A percentile compares a stretch with the other conserved stretches of the same genome.
phyloP scores from a whole-genome alignment of 148 eudicot genomes.

The Rhododendron kiyosumense region DNA sequence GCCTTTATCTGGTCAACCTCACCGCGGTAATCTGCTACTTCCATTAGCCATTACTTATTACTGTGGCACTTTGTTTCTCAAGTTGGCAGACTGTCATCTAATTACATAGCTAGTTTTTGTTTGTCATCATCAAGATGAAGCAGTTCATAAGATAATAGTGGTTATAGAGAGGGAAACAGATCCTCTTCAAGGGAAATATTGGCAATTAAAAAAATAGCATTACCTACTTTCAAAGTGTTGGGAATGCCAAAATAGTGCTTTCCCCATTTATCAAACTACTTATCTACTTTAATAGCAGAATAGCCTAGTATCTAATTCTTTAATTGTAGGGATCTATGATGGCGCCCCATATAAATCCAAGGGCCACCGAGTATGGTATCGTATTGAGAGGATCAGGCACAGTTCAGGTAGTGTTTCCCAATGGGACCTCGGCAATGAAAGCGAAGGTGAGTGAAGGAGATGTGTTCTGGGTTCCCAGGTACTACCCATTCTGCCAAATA shows the following conservation, averaged over 20 bases:
- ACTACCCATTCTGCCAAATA: constrained; percentile 91
- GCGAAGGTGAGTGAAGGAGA: constrained; percentile 65
- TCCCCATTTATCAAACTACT: neutral
- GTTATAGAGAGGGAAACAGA: neutral
- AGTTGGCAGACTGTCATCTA: neutral
- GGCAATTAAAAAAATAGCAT: neutral
- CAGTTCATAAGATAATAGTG: neutral
- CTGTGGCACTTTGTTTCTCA: neutral
- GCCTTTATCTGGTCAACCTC: constrained; percentile 70
- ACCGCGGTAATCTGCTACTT: constrained; percentile 51
- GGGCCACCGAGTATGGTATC: constrained; percentile 68
- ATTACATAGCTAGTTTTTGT: neutral
- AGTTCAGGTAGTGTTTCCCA: constrained; percentile 73
- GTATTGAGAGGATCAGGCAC: constrained; percentile 62
- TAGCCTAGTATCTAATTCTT: neutral
- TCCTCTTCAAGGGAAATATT: too few relatives aligned
- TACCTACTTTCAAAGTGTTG: neutral
- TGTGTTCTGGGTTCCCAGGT: constrained; percentile 73
- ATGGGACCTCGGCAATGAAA: constrained; percentile 67
- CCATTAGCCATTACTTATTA: neutral
- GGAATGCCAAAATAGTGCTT: neutral
- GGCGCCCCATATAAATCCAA: constrained; percentile 91
- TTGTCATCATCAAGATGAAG: neutral
- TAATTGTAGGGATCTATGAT: constrained; percentile 64
- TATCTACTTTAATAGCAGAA: neutral